Evolutionary conservation across 1,284 basidiomycete genomes (phyloP).

Genomic region (Microbotryomycetes sp.): DNA sequence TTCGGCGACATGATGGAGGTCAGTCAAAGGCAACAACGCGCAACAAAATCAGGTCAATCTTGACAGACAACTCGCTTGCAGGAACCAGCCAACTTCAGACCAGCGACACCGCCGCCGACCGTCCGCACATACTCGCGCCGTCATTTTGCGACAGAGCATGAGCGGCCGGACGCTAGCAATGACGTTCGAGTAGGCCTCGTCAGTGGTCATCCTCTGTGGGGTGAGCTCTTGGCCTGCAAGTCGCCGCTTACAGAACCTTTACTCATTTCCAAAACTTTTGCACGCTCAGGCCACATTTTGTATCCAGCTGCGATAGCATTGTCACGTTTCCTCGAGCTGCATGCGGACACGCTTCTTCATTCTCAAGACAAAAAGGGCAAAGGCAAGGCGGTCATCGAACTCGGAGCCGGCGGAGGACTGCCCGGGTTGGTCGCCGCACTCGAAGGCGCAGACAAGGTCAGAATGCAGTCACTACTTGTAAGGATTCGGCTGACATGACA

Average conservation of each 20-base stretch:
- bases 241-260: background rate
- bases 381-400: slow-evolving; percentile 61
- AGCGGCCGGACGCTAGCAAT: slow-evolving; percentile 1
- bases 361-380: slow-evolving; percentile 33
- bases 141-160: slow-evolving; percentile 10
- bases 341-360: slow-evolving; percentile 14
- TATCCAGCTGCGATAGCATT: slow-evolving; percentile 41
- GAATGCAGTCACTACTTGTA: background rate
- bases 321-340: slow-evolving; percentile 38
- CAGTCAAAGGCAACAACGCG: background rate
- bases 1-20: background rate
- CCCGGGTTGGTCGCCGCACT: slow-evolving; percentile 68
- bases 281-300: slow-evolving; percentile 32
- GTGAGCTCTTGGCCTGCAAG: no score
- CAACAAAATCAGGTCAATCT: background rate
- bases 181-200: slow-evolving; percentile 31
- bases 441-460: slow-evolving; percentile 52
- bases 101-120: slow-evolving; percentile 30
- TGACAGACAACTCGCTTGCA: background rate
- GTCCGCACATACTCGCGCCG: slow-evolving; percentile 23
- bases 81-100: slow-evolving; percentile 29
- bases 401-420: slow-evolving; percentile 86
- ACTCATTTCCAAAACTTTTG: background rate
- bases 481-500: background rate
- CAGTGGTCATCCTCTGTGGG: slow-evolving; percentile 34